phyloP scores from a whole-genome alignment of 2,329 filamentous ascomycete genomes.

The Colletotrichum cereale region DNA sequence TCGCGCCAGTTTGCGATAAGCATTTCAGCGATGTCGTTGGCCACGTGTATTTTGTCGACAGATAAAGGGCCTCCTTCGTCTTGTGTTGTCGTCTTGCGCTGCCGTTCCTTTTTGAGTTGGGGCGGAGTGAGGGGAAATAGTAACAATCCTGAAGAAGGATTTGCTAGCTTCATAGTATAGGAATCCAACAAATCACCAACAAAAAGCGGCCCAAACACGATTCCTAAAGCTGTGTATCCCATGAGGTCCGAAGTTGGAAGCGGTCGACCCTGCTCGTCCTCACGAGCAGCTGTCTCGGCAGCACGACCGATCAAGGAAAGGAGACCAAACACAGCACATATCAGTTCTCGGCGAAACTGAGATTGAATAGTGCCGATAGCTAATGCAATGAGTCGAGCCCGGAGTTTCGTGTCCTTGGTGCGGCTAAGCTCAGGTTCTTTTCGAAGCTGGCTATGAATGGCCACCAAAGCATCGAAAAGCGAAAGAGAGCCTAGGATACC shows the following conservation, averaged over 20 bases:
- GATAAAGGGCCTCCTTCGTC: constrained; percentile 47
- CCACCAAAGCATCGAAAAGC: constrained; percentile 72
- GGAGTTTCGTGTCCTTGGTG: constrained; percentile 67
- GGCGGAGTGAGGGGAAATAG: constrained; percentile 59
- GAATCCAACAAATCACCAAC: constrained; percentile 68
- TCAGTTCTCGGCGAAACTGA: constrained; percentile 70
- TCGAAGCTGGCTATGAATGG: constrained; percentile 69
- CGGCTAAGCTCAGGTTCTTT: constrained; percentile 63
- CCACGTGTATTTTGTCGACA: constrained; percentile 69
- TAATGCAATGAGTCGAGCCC: constrained; percentile 75
- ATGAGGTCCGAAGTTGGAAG: constrained; percentile 70
- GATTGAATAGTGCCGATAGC: constrained; percentile 71
- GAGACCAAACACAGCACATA: constrained; percentile 76
- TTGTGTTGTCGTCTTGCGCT: constrained; percentile 44
- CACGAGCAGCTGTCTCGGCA: constrained; percentile 65
- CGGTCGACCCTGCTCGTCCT: constrained; percentile 64
- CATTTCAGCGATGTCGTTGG: constrained; percentile 73
- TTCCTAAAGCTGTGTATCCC: constrained; percentile 73
- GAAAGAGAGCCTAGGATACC: constrained; percentile 74
- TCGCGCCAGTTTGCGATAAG: constrained; percentile 75
- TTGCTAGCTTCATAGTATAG: constrained; percentile 61
- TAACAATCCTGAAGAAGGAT: constrained; percentile 56
- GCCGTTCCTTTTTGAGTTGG: constrained; percentile 56
- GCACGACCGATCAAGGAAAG: constrained; percentile 70
- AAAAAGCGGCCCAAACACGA: constrained; percentile 75